Conservation (phyloP, 768 basidiomycete genomes). For the Boletus pseudo-olivaceus region DNA sequence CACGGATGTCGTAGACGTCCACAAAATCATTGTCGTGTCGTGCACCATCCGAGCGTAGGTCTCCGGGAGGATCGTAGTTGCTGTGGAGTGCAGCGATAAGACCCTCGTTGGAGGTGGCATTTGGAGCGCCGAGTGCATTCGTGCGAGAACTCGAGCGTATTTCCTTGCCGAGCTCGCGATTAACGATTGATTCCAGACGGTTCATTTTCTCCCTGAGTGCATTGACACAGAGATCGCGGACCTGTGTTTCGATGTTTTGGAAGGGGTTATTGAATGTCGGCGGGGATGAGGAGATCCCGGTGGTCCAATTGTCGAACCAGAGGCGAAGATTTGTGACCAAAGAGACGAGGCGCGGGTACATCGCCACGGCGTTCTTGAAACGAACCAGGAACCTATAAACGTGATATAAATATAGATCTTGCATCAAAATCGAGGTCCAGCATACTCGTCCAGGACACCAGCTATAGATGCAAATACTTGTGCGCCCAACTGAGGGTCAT, state of each 20-base stretch:
- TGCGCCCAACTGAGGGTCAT: conserved; percentile 30
- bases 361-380: conserved; percentile 52
- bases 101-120: conserved; percentile 29
- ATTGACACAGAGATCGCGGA: conserved; percentile 37
- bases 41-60: conserved; percentile 43
- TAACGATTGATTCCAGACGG: conserved; percentile 41
- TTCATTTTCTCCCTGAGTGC: conserved; percentile 31
- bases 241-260: conserved; percentile 17
- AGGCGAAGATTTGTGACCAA: conserved; percentile 40
- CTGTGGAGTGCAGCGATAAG: conserved; percentile 37
- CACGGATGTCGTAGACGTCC: conserved; percentile 55
- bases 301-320: conserved; percentile 50
- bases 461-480: conserved; percentile 46
- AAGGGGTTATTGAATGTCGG: conserved; percentile 48
- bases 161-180: conserved; percentile 44
- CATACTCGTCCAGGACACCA: conserved; percentile 52
- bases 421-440: not conserved
- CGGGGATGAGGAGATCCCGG: conserved; percentile 35
- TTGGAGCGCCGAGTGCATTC: not conserved
- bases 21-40: conserved; percentile 68
- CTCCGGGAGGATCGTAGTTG: conserved; percentile 56
- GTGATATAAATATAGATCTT: conserved; percentile 13
- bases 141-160: conserved; percentile 19
- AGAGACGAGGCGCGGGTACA: conserved; percentile 40
- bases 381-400: conserved; percentile 48